Percentiles rank a stretch among this genome's conserved stretches.
phyloP scores from a whole-genome alignment of 1,284 basidiomycete genomes.

The Cutaneotrichosporon sp. region DNA sequence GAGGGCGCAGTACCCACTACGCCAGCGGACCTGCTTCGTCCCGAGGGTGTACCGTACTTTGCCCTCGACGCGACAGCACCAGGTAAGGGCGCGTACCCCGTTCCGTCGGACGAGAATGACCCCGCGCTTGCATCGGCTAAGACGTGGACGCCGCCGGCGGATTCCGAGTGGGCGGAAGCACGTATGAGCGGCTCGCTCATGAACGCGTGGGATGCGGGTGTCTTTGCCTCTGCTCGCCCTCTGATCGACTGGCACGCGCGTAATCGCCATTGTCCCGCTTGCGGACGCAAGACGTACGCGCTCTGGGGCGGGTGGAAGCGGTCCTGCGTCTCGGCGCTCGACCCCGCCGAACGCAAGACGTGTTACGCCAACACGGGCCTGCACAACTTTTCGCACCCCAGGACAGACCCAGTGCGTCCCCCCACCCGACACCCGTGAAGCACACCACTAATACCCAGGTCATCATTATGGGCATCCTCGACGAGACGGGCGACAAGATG shows the following conservation, averaged over 20 bases:
- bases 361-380: slow-evolving; percentile 62
- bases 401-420: slow-evolving; percentile 61
- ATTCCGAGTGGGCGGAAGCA: slow-evolving; percentile 62
- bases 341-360: slow-evolving; percentile 27
- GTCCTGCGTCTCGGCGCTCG: slow-evolving; percentile 61
- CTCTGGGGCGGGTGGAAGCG: slow-evolving; percentile 97
- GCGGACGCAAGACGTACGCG: slow-evolving; percentile 74
- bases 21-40: slow-evolving; percentile 52
- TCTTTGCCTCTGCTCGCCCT: slow-evolving; percentile 70
- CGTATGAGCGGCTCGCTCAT: slow-evolving; percentile 55
- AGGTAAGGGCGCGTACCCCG: slow-evolving; percentile 48
- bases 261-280: slow-evolving; percentile 87
- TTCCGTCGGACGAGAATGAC: not conserved
- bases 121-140: not conserved
- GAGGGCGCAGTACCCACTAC: not conserved
- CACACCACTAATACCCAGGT: slow-evolving; percentile 49
- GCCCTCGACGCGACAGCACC: slow-evolving; percentile 60
- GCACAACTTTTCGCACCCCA: slow-evolving; percentile 81
- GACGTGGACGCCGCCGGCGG: slow-evolving; percentile 35
- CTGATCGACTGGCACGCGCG: slow-evolving; percentile 84
- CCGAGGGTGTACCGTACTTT: slow-evolving; percentile 72
- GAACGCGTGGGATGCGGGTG: slow-evolving; percentile 55
- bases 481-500: slow-evolving; percentile 69
- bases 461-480: slow-evolving; percentile 85
- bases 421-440: no score